These are phyloP conservation scores for Trichoderma sp. DNA, from an alignment of 2,329 filamentous ascomycete genomes.

Conservation along the genomic window DNA sequence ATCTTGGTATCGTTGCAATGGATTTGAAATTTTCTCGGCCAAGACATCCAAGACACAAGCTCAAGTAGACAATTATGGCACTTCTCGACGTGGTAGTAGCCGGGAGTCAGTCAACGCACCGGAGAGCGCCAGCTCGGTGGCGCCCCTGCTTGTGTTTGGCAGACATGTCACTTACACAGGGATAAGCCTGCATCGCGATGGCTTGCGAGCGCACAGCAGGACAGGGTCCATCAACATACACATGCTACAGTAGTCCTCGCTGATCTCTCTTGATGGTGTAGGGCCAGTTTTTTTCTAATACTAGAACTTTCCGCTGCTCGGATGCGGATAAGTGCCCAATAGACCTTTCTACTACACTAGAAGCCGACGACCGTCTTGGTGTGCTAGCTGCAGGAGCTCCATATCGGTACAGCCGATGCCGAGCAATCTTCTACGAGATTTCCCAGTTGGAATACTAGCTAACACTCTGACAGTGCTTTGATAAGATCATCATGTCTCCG, in stretches of 20 bases:
- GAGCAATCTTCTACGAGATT: not conserved
- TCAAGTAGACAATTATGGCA: not conserved
- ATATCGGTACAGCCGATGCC: not conserved
- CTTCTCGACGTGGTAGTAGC: not conserved
- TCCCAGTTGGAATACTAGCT: not conserved
- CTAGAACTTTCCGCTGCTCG: not conserved
- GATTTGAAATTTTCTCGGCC: conserved; percentile 12
- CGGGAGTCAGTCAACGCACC: conserved; percentile 2
- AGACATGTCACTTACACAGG: not conserved
- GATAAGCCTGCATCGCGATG: not conserved
- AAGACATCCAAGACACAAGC: not conserved
- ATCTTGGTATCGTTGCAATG: not conserved
- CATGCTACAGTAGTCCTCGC: not conserved
- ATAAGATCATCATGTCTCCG: not conserved
- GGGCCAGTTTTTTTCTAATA: not conserved
- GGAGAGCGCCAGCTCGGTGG: not conserved
- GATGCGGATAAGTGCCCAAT: not conserved
- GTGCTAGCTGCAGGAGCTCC: not conserved
- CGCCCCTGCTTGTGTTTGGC: not conserved
- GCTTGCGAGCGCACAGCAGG: not conserved
- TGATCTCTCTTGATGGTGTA: conserved; percentile 2
- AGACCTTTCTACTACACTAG: not conserved
- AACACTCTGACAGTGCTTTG: not conserved
- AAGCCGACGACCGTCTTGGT: not conserved
- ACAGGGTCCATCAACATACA: not conserved